Conservation (phyloP, 1,284 basidiomycete species). For the Anthracocystis walkeri region DNA sequence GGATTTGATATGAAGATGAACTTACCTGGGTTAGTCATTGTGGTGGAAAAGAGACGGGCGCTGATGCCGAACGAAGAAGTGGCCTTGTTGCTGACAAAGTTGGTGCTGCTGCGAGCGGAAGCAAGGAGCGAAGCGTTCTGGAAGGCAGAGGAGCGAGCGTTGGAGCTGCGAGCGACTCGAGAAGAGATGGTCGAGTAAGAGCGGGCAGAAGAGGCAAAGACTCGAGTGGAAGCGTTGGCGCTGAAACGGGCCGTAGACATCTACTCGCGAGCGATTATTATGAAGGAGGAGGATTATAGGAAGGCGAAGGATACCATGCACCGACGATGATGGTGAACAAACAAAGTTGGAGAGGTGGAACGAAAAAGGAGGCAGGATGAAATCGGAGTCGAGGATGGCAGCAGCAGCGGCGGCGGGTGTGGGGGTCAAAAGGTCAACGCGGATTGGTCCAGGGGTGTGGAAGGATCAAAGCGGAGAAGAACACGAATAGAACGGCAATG, state of each 20-base stretch:
- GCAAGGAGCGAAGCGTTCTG: constrained; percentile 21
- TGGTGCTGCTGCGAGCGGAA: constrained; percentile 20
- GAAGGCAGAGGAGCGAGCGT: constrained; percentile 16
- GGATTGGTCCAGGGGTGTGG: constrained; percentile 20
- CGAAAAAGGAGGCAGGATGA: constrained; percentile 3
- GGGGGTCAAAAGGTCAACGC: constrained; percentile 25
- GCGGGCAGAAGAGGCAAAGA: constrained; percentile 27
- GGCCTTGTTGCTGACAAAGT: constrained; percentile 3
- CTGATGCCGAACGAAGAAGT: constrained; percentile 13
- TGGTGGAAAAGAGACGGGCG: constrained; percentile 37
- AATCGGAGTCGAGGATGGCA: constrained; percentile 8
- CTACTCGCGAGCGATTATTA: constrained; percentile 22
- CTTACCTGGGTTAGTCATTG: constrained; percentile 46
- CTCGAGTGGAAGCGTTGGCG: constrained; percentile 39
- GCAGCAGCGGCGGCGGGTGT: constrained; percentile 7
- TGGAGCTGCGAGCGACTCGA: constrained; percentile 38
- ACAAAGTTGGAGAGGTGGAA: constrained; percentile 1
- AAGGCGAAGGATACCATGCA: not conserved
- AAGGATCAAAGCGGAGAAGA: constrained; percentile 7
- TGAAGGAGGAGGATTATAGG: not conserved
- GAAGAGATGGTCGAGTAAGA: constrained; percentile 40
- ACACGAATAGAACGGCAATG: not conserved
- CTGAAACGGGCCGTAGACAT: constrained; percentile 46
- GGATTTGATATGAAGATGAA: not conserved
- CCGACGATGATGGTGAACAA: not conserved